Evolutionary conservation across 2,329 filamentous ascomycete genomes (phyloP), one percentile per base, ranked within the genome.

Genomic region (Raffaelea arxii): DNA sequence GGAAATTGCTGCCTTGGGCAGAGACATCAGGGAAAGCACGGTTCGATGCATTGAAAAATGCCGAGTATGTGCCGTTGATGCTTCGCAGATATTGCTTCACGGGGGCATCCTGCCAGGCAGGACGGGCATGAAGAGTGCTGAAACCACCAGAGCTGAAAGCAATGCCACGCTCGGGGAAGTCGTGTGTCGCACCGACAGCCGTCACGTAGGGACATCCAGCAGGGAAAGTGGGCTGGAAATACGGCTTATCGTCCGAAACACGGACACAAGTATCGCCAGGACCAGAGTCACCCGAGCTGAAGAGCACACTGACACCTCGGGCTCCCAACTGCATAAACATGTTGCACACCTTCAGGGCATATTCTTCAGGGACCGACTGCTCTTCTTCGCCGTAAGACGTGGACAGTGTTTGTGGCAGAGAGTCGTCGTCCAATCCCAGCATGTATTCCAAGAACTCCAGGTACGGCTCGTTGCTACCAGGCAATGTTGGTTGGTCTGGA

Each of bases 381-480:
- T 86, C 82, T 45, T 78, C 72, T 50, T 84, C 80, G 41, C 78
- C 80, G 58, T 86, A 86, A 0, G 78, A 83, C 12, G 76, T 79
- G 44, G 71, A 75, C 55, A 86, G 73, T 16, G 80, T 74, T 41
- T 78, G 72, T 1, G 82, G 81, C 2, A 86, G 65, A 6, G 65
- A 58, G 0, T 62, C 55, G 45, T 72, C 70, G 2, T 63, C 61
- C 1, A 82, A 69, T 2, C 61, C 65, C 3, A 80, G 62, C 54
- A 84, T 59, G 59, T 77, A 76, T 47, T 75, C 69, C 7, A 84
- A 65, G 66, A 76, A 84, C 14, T 70, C 70, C 1, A 84, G 66
- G 60, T 84, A 86, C 0, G 81, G 81, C 64, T 87, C 83, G 59
- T 86, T 86, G 53, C 77, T 81, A 1, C 79, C 21, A 27, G 56